Evolutionary conservation across 2,329 filamentous ascomycete genomes (phyloP), one percentile per base, ranked within the genome.

Genomic region (Stachybotrys chlorohalonatus): DNA sequence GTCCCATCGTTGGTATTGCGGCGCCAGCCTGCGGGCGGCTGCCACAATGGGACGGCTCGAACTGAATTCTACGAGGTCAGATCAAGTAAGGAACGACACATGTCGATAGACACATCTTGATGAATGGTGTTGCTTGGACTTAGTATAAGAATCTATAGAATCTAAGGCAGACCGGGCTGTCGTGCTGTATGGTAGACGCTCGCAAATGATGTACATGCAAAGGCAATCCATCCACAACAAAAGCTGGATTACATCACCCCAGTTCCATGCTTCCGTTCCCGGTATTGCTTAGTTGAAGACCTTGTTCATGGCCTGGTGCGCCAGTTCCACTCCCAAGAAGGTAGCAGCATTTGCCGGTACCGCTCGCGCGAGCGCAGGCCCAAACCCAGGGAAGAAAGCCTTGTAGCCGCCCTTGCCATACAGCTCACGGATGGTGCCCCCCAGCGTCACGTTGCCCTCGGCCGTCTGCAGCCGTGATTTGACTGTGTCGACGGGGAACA

Each of bases 321-420:
- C 89, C 69, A 93, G 71, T 75, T 94, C 89, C 7, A 94, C 89
- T 11, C 89, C 89, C 65, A 92, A 73, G 65, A 99, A 99, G 2
- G 94, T 97, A 36, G 94, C 94, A 2, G 94, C 94, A 68, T 99
- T 99, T 9, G 94, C 94, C 7, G 94, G 94, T 48, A 97, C 91
- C 5, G 94, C 94, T 72, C 94, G 85, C 11, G 91, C 88, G 68
- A 99, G 80, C 3, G 94, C 94, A 2, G 94, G 94, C 0, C 90
- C 93, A 63, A 99, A 91, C 30, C 94, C 94, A 6, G 94, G 94
- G 82, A 99, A 99, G 77, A 99, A 99, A 2, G 94, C 92, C 75
- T 86, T 91, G 66, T 89, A 70, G 5, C 94, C 94, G 36, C 93
- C 92, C 64, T 77, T 85, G 42, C 77, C 84, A 68, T 96, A 96